Percentiles rank a stretch among this genome's conserved stretches.
phyloP scores from a whole-genome alignment of 768 basidiomycete species.

The Pholiota microspora region DNA sequence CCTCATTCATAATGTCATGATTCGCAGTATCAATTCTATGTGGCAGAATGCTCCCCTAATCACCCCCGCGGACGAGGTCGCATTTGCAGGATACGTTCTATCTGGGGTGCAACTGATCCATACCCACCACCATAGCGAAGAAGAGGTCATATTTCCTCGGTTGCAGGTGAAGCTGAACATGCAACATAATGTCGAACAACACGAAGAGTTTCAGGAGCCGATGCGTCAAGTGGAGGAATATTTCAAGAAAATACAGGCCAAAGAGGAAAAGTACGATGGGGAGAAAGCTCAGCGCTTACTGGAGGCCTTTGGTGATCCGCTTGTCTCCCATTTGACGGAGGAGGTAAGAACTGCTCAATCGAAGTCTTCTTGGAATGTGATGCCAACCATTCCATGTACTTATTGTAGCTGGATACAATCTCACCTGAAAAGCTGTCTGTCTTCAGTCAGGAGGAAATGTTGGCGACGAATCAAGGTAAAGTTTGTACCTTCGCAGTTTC shows the following conservation, averaged over 20 bases:
- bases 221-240: conserved; percentile 4
- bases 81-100: conserved; percentile 6
- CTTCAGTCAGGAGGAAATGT: not conserved
- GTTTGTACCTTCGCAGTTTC: no score
- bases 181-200: conserved; percentile 11
- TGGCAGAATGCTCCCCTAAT: conserved; percentile 7
- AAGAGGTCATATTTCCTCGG: conserved; percentile 3
- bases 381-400: no score
- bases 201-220: conserved; percentile 4
- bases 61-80: conserved; percentile 3
- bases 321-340: conserved; percentile 8
- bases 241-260: not conserved
- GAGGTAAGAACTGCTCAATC: not conserved
- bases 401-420: not conserved
- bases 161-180: conserved; percentile 7
- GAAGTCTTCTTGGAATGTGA: no score
- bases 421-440: not conserved
- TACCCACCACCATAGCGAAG: conserved; percentile 8
- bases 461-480: not conserved
- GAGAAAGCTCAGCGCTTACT: not conserved
- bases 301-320: conserved; percentile 7
- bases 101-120: not conserved
- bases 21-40: conserved; percentile 19
- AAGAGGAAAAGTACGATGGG: conserved; percentile 8
- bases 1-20: conserved; percentile 23